A percentile compares a stretch with the other conserved stretches of the same genome.
Evolutionary conservation across 805 yeast genomes (phyloP).

Genomic region (Candida montana): DNA sequence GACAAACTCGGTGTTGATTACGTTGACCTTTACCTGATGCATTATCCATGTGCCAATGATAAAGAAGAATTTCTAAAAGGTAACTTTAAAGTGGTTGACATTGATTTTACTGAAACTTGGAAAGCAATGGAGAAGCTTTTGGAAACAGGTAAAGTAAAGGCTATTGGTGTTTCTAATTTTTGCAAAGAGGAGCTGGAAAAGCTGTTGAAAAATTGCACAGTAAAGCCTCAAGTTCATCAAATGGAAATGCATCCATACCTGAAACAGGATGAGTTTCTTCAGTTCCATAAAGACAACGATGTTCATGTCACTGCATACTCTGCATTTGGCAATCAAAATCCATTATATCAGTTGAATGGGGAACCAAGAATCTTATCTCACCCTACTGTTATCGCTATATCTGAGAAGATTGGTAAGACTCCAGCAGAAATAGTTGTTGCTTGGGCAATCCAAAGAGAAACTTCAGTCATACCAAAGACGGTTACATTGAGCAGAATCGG

Average conservation of each 20-base stretch:
- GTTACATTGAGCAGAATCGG: slow-evolving; percentile 39
- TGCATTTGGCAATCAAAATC: slow-evolving; percentile 45
- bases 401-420: slow-evolving; percentile 36
- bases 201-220: slow-evolving; percentile 37
- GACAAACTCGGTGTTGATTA: slow-evolving; percentile 41
- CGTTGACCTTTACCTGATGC: slow-evolving; percentile 54
- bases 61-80: slow-evolving; percentile 15
- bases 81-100: not conserved
- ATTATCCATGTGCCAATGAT: slow-evolving; percentile 46
- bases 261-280: slow-evolving; percentile 56
- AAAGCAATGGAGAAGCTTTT: slow-evolving; percentile 34
- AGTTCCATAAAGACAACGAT: slow-evolving; percentile 45
- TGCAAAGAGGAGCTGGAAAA: slow-evolving; percentile 42
- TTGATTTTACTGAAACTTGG: slow-evolving; percentile 22
- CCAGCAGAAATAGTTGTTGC: slow-evolving; percentile 51
- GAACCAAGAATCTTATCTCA: slow-evolving; percentile 30
- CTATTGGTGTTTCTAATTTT: slow-evolving; percentile 65
- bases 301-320: slow-evolving; percentile 70
- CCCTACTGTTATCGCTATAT: slow-evolving; percentile 27
- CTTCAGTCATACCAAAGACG: slow-evolving; percentile 49
- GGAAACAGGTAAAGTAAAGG: slow-evolving; percentile 41
- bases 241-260: slow-evolving; percentile 65
- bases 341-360: slow-evolving; percentile 23
- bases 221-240: slow-evolving; percentile 57
- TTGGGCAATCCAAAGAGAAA: slow-evolving; percentile 55